Percentiles rank a stretch among this genome's conserved stretches.
phyloP scores from a whole-genome alignment of 2,329 filamentous ascomycete genomes.

The Nothophoma quercina region DNA sequence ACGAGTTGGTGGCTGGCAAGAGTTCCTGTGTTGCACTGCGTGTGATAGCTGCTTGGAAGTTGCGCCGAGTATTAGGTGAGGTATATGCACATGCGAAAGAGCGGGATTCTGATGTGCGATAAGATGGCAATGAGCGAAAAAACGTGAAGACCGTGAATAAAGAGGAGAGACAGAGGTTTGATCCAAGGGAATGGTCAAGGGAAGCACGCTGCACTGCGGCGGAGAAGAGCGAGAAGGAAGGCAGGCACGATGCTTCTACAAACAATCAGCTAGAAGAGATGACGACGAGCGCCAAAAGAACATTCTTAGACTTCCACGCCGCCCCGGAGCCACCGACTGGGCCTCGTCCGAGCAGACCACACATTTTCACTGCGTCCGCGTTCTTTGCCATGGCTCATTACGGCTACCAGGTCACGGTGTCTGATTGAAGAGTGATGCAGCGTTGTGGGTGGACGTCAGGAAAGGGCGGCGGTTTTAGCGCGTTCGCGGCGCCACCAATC shows the following conservation, averaged over 20 bases:
- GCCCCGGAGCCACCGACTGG: constrained; percentile 14
- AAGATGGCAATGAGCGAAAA: background rate
- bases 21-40: background rate
- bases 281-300: constrained; percentile 25
- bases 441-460: constrained; percentile 41
- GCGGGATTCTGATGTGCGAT: constrained; percentile 2
- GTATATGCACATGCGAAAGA: background rate
- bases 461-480: constrained; percentile 33
- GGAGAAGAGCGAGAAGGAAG: constrained; percentile 13
- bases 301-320: constrained; percentile 19
- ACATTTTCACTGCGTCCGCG: constrained; percentile 16
- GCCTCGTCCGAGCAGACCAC: constrained; percentile 24
- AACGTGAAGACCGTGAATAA: constrained; percentile 17
- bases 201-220: constrained; percentile 19
- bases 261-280: constrained; percentile 17
- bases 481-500: constrained; percentile 30
- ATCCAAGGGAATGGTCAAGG: constrained; percentile 9
- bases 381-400: constrained; percentile 30
- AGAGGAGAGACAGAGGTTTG: constrained; percentile 9
- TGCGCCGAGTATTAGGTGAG: background rate
- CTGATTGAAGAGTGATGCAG: constrained; percentile 33
- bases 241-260: constrained; percentile 30
- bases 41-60: background rate
- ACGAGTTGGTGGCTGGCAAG: background rate
- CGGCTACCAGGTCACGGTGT: constrained; percentile 27